Conservation (phyloP, 169 alveolate genomes). For the Eimeria acervulina region DNA sequence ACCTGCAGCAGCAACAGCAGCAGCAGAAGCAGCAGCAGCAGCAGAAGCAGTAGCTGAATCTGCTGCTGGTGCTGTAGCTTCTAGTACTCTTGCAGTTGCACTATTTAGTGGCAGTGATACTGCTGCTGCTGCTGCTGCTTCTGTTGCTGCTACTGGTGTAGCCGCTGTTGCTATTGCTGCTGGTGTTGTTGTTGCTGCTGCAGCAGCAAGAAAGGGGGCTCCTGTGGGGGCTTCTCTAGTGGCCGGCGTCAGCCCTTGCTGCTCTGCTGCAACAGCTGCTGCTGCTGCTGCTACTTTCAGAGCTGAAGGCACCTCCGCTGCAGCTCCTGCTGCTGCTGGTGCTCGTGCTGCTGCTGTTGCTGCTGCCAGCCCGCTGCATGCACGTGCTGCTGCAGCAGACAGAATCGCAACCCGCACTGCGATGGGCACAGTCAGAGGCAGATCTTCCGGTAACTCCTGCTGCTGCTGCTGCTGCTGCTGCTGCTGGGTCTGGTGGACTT, state of each 20-base stretch:
- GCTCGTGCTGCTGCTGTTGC: conserved; percentile 43
- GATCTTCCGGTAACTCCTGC: not conserved
- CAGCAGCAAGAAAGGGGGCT: not conserved
- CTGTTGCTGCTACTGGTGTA: conserved; percentile 15
- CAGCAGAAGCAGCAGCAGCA: conserved; percentile 1
- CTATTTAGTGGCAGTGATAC: not conserved
- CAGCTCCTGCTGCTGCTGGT: not conserved
- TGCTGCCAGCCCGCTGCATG: conserved; percentile 32
- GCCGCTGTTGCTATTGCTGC: conserved; percentile 31
- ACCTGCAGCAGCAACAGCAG: not conserved
- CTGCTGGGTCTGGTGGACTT: conserved; percentile 31
- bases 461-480: conserved; percentile 66
- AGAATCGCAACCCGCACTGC: conserved; percentile 19
- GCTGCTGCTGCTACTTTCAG: not conserved
- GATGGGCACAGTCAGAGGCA: not conserved
- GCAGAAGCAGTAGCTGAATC: conserved; percentile 11
- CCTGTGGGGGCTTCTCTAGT: not conserved
- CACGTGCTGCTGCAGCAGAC: conserved; percentile 49
- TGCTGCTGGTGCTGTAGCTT: conserved; percentile 22
- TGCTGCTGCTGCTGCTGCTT: conserved; percentile 1
- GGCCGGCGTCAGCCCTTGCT: not conserved
- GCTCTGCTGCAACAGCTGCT: conserved; percentile 32
- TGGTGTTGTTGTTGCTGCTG: conserved; percentile 29
- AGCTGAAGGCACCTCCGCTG: not conserved
- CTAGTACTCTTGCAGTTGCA: not conserved